These are phyloP conservation scores for Staphylotrichum longicolle DNA, from an alignment of 495 filamentous ascomycete genomes.

Conservation along the genomic window DNA sequence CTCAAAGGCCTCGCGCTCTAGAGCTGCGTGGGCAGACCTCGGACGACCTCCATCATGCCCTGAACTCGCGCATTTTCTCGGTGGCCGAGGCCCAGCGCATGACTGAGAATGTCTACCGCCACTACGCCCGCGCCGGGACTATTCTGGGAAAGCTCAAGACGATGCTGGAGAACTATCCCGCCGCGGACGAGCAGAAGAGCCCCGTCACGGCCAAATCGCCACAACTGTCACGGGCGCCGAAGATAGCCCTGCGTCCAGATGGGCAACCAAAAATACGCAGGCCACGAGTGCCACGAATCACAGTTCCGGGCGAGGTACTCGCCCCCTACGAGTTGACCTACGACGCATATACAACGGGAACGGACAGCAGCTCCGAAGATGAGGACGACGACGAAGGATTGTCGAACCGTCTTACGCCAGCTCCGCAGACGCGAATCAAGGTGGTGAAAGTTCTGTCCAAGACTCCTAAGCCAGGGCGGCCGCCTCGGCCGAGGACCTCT, in stretches of 20 bases:
- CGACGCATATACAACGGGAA: constrained; percentile 47
- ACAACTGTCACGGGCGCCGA: constrained; percentile 56
- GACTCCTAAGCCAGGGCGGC: constrained; percentile 39
- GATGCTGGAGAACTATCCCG: constrained; percentile 58
- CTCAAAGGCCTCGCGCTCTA: constrained; percentile 45
- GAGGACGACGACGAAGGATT: constrained; percentile 37
- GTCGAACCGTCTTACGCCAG: constrained; percentile 34
- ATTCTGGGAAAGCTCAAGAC: constrained; percentile 80
- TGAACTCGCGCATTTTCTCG: constrained; percentile 71
- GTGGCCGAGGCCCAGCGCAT: constrained; percentile 82
- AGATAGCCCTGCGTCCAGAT: constrained; percentile 65
- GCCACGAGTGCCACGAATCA: constrained; percentile 48
- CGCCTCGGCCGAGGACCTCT: constrained; percentile 37
- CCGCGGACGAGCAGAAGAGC: constrained; percentile 53
- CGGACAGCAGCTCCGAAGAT: constrained; percentile 46
- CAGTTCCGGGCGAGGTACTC: constrained; percentile 57
- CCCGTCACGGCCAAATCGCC: constrained; percentile 51
- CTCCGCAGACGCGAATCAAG: constrained; percentile 43
- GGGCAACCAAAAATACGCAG: constrained; percentile 43
- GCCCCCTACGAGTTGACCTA: constrained; percentile 57
- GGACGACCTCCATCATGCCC: constrained; percentile 64
- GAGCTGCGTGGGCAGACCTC: constrained; percentile 75
- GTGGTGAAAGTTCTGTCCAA: constrained; percentile 35
- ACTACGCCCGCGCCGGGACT: constrained; percentile 69
- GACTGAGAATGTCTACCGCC: constrained; percentile 71